phyloP scores from a whole-genome alignment of 129 eudicot genomes.

The Cynara cardunculus region DNA sequence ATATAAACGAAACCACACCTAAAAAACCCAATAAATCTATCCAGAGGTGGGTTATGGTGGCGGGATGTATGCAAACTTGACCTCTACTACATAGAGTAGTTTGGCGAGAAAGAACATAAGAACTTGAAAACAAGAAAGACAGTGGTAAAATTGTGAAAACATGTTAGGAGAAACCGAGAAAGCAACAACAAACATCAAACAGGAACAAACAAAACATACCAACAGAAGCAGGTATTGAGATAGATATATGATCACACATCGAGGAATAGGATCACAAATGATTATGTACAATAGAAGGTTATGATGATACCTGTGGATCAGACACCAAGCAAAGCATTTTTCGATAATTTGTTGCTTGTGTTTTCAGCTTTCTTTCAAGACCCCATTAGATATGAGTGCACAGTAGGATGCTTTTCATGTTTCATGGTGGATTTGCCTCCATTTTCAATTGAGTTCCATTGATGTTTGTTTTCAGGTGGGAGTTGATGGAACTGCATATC shows the following conservation, averaged over 20 bases:
- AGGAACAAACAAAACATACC: no score
- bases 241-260: no score
- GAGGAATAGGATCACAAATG: no score
- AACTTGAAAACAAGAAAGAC: no score
- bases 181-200: no score
- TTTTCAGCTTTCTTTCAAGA: background rate
- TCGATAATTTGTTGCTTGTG: background rate
- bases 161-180: no score
- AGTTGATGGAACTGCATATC: constrained; percentile 44
- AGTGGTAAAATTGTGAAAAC: no score
- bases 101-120: no score
- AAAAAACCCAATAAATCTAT: no score
- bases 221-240: no score
- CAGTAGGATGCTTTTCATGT: background rate
- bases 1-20: no score
- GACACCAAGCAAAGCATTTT: background rate
- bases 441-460: background rate
- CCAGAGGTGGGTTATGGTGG: background rate
- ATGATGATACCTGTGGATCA: background rate
- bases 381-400: background rate
- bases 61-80: background rate
- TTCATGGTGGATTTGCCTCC: background rate
- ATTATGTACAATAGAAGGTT: background rate
- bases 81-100: no score
- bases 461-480: constrained; percentile 32